These are phyloP conservation scores for Neurospora sp. DNA, from an alignment of 495 filamentous ascomycete species.

Conservation along the genomic window DNA sequence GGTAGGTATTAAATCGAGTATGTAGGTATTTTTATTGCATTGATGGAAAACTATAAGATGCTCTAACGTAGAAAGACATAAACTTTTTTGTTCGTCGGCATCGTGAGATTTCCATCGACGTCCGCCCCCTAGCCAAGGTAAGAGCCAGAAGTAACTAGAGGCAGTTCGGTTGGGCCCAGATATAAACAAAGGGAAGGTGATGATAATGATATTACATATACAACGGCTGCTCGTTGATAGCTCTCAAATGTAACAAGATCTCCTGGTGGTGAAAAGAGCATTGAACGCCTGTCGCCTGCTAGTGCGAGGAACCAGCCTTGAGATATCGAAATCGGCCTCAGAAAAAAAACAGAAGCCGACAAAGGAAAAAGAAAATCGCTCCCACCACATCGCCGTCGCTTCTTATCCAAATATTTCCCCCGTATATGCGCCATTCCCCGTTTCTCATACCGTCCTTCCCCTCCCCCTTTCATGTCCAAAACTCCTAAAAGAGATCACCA, in stretches of 20 bases:
- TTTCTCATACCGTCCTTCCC: neutral
- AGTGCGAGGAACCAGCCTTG: neutral
- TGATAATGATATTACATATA: neutral
- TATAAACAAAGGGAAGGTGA: neutral
- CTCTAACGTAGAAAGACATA: neutral
- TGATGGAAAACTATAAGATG: neutral
- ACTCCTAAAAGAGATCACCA: neutral
- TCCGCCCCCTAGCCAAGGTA: neutral
- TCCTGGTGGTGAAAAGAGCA: neutral
- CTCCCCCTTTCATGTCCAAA: neutral
- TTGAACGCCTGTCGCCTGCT: neutral
- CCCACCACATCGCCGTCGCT: neutral
- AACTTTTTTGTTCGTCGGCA: neutral
- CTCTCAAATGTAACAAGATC: neutral
- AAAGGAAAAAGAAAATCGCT: neutral
- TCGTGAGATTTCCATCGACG: neutral
- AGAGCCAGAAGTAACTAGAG: neutral
- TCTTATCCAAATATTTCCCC: neutral
- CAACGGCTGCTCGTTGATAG: neutral
- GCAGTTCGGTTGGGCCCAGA: neutral
- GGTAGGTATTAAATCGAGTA: neutral
- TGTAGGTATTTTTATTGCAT: neutral
- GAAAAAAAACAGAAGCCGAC: neutral
- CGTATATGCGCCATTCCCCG: neutral
- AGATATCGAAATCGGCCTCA: neutral